Percentiles rank a stretch among this genome's conserved stretches.
phyloP scores from a whole-genome alignment of 176 grass and related monocot genomes.

The Avena atlantica region DNA sequence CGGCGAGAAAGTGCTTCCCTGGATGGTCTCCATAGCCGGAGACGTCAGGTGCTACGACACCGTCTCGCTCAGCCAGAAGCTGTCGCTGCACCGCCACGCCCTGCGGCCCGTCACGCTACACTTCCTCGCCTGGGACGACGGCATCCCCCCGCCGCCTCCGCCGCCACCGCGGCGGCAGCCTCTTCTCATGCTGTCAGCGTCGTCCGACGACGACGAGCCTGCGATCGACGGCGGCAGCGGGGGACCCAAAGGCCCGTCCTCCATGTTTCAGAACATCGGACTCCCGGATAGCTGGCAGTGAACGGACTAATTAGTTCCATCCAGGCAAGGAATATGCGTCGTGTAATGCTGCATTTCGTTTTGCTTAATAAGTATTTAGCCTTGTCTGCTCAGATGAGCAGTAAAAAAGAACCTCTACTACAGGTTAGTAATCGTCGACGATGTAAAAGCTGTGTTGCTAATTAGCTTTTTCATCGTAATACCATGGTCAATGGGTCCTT shows the following conservation, averaged over 20 bases:
- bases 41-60: slow-evolving; percentile 94
- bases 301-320: not conserved
- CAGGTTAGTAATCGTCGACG: not conserved
- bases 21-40: slow-evolving; percentile 75
- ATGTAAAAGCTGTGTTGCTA: no score
- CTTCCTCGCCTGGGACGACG: slow-evolving; percentile 85
- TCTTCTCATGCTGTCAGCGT: slow-evolving; percentile 21
- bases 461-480: not conserved
- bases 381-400: not conserved
- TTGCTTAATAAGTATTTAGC: not conserved
- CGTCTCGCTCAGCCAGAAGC: slow-evolving; percentile 90
- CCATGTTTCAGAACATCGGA: slow-evolving; percentile 77
- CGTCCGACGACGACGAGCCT: not conserved
- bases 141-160: not conserved
- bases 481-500: no score
- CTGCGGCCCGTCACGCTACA: slow-evolving; percentile 78
- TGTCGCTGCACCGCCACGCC: slow-evolving; percentile 92
- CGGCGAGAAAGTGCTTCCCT: slow-evolving; percentile 76
- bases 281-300: slow-evolving; percentile 82
- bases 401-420: not conserved
- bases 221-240: slow-evolving; percentile 11
- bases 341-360: not conserved
- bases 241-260: slow-evolving; percentile 55
- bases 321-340: not conserved
- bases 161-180: not conserved